These are phyloP conservation scores for Mucor ambiguus DNA, from an alignment of 371 early-diverging fungal genomes.

Conservation along the genomic window DNA sequence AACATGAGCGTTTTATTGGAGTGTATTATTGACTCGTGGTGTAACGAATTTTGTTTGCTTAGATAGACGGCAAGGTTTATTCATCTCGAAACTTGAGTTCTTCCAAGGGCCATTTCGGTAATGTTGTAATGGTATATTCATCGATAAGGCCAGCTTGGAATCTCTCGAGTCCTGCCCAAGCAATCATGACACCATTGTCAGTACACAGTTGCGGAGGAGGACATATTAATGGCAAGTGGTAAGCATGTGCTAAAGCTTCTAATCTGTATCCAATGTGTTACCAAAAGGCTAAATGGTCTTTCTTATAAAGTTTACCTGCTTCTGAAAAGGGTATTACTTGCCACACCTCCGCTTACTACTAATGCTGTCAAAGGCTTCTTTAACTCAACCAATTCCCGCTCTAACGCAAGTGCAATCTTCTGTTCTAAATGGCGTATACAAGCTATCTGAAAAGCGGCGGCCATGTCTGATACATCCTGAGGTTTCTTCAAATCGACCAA, in stretches of 20 bases:
- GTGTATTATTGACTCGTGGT: not conserved
- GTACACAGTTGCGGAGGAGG: constrained; percentile 82
- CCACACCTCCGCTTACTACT: constrained; percentile 88
- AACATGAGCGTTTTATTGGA: not conserved
- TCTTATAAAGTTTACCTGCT: constrained; percentile 34
- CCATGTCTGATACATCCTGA: constrained; percentile 65
- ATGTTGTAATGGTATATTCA: constrained; percentile 63
- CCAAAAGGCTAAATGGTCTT: not conserved
- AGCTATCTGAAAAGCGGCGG: constrained; percentile 75
- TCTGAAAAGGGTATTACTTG: constrained; percentile 66
- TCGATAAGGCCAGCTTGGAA: constrained; percentile 63
- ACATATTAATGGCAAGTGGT: constrained; percentile 61
- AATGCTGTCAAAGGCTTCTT: constrained; percentile 55
- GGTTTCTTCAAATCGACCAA: constrained; percentile 18
- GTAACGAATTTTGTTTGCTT: not conserved
- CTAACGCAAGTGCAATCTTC: constrained; percentile 65
- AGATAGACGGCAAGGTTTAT: not conserved
- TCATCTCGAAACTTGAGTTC: constrained; percentile 31
- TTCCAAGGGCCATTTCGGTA: constrained; percentile 71
- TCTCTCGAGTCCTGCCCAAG: constrained; percentile 81
- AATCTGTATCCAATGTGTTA: constrained; percentile 25
- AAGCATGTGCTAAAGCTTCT: constrained; percentile 40
- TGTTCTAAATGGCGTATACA: constrained; percentile 69
- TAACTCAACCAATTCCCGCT: constrained; percentile 41
- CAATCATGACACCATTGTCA: constrained; percentile 92